A percentile compares a stretch with the other conserved stretches of the same genome.
These are phyloP conservation scores for Salvia hispanica DNA, from an alignment of 257 asterid genomes.

Conservation along the genomic window DNA sequence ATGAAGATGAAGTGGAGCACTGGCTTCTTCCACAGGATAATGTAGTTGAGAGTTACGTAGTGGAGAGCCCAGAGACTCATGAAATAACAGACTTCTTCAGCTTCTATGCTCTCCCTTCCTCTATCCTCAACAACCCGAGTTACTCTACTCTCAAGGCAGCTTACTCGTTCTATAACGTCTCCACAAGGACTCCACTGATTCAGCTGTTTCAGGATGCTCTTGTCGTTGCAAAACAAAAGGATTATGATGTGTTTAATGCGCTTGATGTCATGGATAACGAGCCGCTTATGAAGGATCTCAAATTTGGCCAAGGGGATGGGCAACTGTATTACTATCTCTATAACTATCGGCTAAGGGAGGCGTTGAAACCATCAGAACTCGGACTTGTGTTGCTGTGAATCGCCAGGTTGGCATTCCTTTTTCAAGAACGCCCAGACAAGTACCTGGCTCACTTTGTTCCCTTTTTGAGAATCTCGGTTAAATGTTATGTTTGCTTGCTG, in stretches of 20 bases:
- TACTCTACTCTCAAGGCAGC: slow-evolving; percentile 51
- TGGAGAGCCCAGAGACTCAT: slow-evolving; percentile 46
- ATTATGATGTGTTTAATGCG: slow-evolving; percentile 56
- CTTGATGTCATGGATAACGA: slow-evolving; percentile 56
- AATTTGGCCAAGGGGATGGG: slow-evolving; percentile 58
- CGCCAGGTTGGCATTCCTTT: background rate
- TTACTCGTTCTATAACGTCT: slow-evolving; percentile 50
- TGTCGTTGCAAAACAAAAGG: slow-evolving; percentile 47
- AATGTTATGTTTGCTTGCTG: slow-evolving; percentile 21
- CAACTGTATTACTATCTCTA: slow-evolving; percentile 57
- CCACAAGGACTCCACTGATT: slow-evolving; percentile 41
- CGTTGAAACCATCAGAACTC: slow-evolving; percentile 50
- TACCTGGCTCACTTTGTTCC: background rate
- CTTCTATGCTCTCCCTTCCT: slow-evolving; percentile 52
- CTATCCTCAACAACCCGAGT: slow-evolving; percentile 46
- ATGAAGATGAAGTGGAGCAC: slow-evolving; percentile 52
- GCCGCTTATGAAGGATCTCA: slow-evolving; percentile 44
- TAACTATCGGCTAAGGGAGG: slow-evolving; percentile 49
- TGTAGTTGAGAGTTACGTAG: slow-evolving; percentile 56
- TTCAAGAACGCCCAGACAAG: background rate
- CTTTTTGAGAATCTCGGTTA: background rate
- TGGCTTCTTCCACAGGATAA: slow-evolving; percentile 57
- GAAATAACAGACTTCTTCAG: slow-evolving; percentile 54
- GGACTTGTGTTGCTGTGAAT: slow-evolving; percentile 56
- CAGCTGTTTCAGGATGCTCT: slow-evolving; percentile 56